Percentiles rank a stretch among this genome's conserved stretches.
phyloP scores from a whole-genome alignment of 805 yeast species.

The Candida wancherniae region DNA sequence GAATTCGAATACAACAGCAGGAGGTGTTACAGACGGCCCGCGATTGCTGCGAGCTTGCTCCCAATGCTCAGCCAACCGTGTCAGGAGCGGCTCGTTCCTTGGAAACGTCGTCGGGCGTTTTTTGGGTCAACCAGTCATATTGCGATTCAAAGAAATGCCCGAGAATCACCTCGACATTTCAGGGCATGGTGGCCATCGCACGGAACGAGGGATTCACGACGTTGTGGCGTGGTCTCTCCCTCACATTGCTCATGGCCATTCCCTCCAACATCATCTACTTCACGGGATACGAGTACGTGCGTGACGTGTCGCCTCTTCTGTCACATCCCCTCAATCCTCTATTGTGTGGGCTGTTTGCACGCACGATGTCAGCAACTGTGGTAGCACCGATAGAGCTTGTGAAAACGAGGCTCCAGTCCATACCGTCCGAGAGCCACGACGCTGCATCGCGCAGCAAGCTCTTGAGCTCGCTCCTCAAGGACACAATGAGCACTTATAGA shows the following conservation, averaged over 20 bases:
- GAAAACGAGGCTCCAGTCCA: conserved; percentile 87
- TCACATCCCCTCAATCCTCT: conserved; percentile 65
- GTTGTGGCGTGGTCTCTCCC: conserved; percentile 83
- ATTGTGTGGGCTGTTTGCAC: conserved; percentile 78
- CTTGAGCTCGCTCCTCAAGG: conserved; percentile 45
- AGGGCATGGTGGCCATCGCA: conserved; percentile 65
- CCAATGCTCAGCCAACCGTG: not conserved
- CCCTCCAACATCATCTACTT: conserved; percentile 93
- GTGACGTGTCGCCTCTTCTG: conserved; percentile 57
- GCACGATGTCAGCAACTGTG: conserved; percentile 76
- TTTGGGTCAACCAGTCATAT: conserved; percentile 32
- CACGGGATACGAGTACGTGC: conserved; percentile 83
- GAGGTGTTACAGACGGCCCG: conserved; percentile 40
- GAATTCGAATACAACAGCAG: conserved; percentile 76
- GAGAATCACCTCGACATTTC: conserved; percentile 62
- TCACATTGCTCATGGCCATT: conserved; percentile 81
- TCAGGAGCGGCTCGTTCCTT: conserved; percentile 1
- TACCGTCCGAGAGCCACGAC: conserved; percentile 43
- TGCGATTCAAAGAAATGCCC: conserved; percentile 41
- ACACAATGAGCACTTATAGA: conserved; percentile 47
- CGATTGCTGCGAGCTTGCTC: conserved; percentile 22
- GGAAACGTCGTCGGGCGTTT: conserved; percentile 16
- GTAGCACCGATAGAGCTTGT: conserved; percentile 85
- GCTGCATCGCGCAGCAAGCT: conserved; percentile 28
- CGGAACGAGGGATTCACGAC: conserved; percentile 70